Base-by-base conservation (phyloP, 2,329 filamentous ascomycete species). In the Fusarium lyarnte region DNA sequence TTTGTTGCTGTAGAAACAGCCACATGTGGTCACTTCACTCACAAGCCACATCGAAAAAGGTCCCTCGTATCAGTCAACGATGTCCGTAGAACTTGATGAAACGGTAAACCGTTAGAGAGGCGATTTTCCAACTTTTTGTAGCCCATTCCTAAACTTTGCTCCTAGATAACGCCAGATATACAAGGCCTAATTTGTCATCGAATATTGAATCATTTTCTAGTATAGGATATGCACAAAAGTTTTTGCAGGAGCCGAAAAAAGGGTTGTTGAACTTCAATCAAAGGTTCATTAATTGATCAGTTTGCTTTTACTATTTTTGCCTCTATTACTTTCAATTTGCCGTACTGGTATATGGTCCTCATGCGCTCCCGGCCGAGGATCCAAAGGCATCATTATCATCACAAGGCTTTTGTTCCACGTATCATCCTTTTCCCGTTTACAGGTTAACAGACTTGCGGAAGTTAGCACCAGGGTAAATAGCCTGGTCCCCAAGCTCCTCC, bases 401-500 rank as follows among this genome's bases (percentile, higher is more conserved):
- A 63, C 70, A 75, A 74, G 65, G 58, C 69, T 69, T 76, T 76
- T 59, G 29, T 59, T 62, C 54, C 60, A 63, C 35, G 21, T 14
- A 41, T 58, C 46, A n/a, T 25, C 57, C 61, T 41, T 38, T 36
- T 49, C 73, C 69, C 14, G 46, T 84, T 91, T 94, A 97, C 85
- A 98, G 85, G 88, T 93, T 95, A 80, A 98, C 92, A 73, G 95
- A 87, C 78, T 86, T 94, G 87, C 95, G 93, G 94, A 98, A 99
- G 82, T 94, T 94, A 81, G 88, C 86, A 78, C 96, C 96, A 78
- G 95, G 95, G 83, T 95, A 99, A 85, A 98, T 82, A 78, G 95
- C 96, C 80, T 96, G 92, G 80, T 91, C 89, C 79, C 95, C 95
- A 75, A 99, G 92, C 90, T 99, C 96, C 89, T 99, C 96, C 91